phyloP scores from a whole-genome alignment of 306 rosid species.

The Alnus rubra region DNA sequence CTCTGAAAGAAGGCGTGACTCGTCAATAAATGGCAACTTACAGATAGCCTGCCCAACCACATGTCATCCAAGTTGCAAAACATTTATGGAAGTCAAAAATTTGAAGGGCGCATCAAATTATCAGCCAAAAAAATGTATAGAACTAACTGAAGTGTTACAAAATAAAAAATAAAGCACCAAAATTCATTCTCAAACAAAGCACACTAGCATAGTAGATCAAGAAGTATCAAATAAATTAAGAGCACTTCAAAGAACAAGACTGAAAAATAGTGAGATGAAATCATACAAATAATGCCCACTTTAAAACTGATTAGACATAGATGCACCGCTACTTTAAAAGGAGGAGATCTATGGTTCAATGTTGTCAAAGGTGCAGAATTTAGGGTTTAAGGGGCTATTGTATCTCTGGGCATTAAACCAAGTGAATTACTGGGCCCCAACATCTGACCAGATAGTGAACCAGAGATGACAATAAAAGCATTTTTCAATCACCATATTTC shows the following conservation, averaged over 20 bases:
- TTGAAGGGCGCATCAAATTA: background rate
- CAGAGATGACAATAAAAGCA: background rate
- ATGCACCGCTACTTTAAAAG: background rate
- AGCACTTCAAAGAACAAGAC: background rate
- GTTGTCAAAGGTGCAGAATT: too few species aligned
- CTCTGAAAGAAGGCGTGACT: constrained; percentile 31
- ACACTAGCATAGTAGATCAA: background rate
- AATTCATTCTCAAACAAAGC: background rate
- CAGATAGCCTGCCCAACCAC: constrained; percentile 25
- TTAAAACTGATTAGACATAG: background rate
- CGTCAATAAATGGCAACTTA: constrained; percentile 35
- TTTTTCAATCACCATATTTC: too few species aligned
- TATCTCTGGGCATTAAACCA: background rate
- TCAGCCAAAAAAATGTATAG: background rate
- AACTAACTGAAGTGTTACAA: background rate
- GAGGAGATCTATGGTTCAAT: background rate
- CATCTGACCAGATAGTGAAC: background rate
- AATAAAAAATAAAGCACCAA: background rate
- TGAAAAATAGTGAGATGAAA: background rate
- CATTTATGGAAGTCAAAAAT: background rate
- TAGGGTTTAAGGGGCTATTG: background rate
- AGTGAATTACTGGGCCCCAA: background rate
- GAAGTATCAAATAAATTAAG: background rate
- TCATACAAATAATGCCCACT: background rate
- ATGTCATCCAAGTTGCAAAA: background rate